Evolutionary conservation across 768 basidiomycete genomes (phyloP).

Genomic region (Hebeloma cylindrosporum): DNA sequence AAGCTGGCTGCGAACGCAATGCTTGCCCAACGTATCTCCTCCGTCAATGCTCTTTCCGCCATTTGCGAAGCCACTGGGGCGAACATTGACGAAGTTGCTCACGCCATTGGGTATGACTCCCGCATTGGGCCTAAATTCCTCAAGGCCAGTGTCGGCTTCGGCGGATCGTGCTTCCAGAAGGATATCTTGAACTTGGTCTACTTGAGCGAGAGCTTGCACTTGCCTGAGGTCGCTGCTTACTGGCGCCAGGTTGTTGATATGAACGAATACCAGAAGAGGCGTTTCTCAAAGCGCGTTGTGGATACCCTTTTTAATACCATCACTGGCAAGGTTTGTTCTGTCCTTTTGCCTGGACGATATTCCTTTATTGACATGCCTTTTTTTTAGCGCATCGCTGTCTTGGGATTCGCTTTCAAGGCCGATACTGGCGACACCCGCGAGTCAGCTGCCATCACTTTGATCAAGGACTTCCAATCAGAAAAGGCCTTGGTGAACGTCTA

Average conservation of each 20-base stretch:
- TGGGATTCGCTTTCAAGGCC: conserved; percentile 99
- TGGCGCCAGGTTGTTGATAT: conserved; percentile 97
- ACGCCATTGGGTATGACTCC: conserved; percentile 90
- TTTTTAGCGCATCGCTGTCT: conserved; percentile 81
- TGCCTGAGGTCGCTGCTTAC: conserved; percentile 96
- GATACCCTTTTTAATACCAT: conserved; percentile 99
- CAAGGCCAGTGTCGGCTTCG: conserved; percentile 94
- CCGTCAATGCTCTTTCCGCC: conserved; percentile 95
- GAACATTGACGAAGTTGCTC: conserved; percentile 96
- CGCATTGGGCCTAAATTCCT: conserved; percentile 96
- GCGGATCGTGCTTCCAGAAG: conserved; percentile 99
- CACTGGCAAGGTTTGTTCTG: conserved; percentile 76
- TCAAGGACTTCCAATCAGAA: conserved; percentile 91
- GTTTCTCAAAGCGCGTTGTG: conserved; percentile 95
- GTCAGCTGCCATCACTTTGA: conserved; percentile 91
- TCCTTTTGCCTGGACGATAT: background rate
- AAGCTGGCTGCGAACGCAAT: conserved; percentile 99
- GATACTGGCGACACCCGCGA: conserved; percentile 99
- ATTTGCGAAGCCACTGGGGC: conserved; percentile 99
- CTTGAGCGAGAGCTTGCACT: conserved; percentile 89
- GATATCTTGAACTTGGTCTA: conserved; percentile 99
- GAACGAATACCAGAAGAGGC: conserved; percentile 97
- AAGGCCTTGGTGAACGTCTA: conserved; percentile 85
- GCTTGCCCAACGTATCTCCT: conserved; percentile 99
- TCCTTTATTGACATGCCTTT: conserved; percentile 6